Evolutionary conservation across 176 grass and related monocot species (phyloP).

Genomic region (Thinopyrum elongatum): DNA sequence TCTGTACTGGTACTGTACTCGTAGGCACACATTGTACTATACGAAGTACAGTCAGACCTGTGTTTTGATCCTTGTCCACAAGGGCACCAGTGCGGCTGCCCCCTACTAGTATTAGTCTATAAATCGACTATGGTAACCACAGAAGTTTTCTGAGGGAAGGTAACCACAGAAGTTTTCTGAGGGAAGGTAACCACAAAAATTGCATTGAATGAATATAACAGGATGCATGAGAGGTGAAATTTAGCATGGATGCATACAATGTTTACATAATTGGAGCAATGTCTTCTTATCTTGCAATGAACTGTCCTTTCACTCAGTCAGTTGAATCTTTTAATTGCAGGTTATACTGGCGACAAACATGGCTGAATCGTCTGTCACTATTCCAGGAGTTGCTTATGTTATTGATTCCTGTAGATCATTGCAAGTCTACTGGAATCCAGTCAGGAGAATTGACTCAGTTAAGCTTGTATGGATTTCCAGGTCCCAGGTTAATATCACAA

Average conservation of each 20-base stretch:
- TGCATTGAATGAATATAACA: neutral
- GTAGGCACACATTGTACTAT: no score
- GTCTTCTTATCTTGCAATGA: neutral
- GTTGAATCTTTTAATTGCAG: constrained; percentile 42
- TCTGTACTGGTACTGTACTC: no score
- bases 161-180: neutral
- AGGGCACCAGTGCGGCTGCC: neutral
- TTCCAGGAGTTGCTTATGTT: constrained; percentile 81
- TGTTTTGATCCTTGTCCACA: neutral
- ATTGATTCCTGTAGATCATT: constrained; percentile 94
- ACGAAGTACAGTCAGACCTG: neutral
- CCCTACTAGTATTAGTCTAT: neutral
- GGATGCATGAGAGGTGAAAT: neutral
- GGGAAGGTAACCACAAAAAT: neutral
- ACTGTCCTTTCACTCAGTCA: neutral
- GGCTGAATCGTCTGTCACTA: constrained; percentile 95
- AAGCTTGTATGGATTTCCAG: constrained; percentile 86
- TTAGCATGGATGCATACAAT: neutral
- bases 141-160: neutral
- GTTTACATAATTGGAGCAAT: constrained; percentile 1
- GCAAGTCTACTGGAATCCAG: constrained; percentile 77
- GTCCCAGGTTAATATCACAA: constrained; percentile 62
- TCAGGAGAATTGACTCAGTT: constrained; percentile 59
- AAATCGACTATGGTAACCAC: neutral
- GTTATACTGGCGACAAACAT: constrained; percentile 96